Evolutionary conservation across 441 rosid species (phyloP).

Genomic region (Populus tomentosa): DNA sequence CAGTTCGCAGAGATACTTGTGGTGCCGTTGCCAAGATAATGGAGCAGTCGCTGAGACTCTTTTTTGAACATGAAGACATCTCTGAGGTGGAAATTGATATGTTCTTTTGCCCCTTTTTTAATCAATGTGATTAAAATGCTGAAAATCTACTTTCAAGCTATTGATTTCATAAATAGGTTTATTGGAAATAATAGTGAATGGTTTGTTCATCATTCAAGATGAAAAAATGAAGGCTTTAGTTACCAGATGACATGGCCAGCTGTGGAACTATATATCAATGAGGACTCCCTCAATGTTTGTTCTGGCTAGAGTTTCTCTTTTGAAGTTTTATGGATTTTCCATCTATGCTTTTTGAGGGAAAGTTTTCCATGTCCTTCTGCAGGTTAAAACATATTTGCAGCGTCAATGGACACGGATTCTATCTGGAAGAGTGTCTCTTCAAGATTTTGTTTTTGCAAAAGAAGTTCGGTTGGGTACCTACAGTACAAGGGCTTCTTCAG

Average conservation of each 20-base stretch:
- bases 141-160: constrained; percentile 4
- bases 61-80: constrained; percentile 67
- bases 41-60: constrained; percentile 87
- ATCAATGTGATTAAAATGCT: background rate
- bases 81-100: constrained; percentile 41
- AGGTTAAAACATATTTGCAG: constrained; percentile 79
- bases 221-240: background rate
- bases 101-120: background rate
- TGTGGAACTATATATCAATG: background rate
- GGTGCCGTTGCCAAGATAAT: constrained; percentile 78
- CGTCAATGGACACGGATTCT: constrained; percentile 91
- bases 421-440: constrained; percentile 81
- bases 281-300: background rate
- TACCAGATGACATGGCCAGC: background rate
- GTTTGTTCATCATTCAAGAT: background rate
- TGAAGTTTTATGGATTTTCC: constrained; percentile 11
- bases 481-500: constrained; percentile 56
- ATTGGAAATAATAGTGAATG: background rate
- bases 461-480: constrained; percentile 96
- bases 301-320: background rate
- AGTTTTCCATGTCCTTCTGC: constrained; percentile 8
- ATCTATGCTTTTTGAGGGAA: background rate
- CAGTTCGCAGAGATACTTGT: constrained; percentile 96
- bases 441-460: constrained; percentile 94
- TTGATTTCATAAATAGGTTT: background rate